Conservation (phyloP, 108 stramenopile genomes). For the Aurantiochytrium sp. region DNA sequence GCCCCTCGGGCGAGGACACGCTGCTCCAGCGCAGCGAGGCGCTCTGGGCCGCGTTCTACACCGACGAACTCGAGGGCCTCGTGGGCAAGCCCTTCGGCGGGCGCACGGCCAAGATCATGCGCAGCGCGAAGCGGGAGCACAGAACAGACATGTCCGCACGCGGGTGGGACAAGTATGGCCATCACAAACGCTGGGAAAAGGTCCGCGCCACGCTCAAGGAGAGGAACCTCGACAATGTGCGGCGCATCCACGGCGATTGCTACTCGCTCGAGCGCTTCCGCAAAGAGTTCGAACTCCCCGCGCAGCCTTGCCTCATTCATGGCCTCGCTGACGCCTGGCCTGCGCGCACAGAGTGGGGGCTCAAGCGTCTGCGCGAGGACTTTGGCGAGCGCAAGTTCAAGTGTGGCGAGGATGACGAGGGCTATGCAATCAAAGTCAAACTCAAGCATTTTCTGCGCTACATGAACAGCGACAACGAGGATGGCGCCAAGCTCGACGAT, state of each 20-base stretch:
- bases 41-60: background rate
- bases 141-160: background rate
- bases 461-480: constrained; percentile 29
- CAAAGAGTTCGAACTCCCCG: constrained; percentile 32
- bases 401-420: constrained; percentile 86
- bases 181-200: background rate
- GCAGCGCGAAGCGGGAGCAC: background rate
- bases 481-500: constrained; percentile 70
- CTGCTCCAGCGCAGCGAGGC: background rate
- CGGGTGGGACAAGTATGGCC: background rate
- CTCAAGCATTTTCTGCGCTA: constrained; percentile 81
- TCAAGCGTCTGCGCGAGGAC: constrained; percentile 21
- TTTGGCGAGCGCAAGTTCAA: constrained; percentile 59
- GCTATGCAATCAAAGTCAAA: constrained; percentile 73
- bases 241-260: constrained; percentile 22
- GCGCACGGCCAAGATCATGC: background rate
- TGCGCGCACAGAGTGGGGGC: constrained; percentile 35
- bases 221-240: background rate
- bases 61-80: background rate
- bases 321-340: constrained; percentile 46
- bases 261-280: constrained; percentile 37
- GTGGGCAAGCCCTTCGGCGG: background rate
- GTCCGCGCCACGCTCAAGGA: background rate
- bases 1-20: too few relatives aligned
- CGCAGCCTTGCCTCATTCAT: constrained; percentile 38